Conservation (phyloP, 345 rosid species). For the Pelargonium nanum region DNA sequence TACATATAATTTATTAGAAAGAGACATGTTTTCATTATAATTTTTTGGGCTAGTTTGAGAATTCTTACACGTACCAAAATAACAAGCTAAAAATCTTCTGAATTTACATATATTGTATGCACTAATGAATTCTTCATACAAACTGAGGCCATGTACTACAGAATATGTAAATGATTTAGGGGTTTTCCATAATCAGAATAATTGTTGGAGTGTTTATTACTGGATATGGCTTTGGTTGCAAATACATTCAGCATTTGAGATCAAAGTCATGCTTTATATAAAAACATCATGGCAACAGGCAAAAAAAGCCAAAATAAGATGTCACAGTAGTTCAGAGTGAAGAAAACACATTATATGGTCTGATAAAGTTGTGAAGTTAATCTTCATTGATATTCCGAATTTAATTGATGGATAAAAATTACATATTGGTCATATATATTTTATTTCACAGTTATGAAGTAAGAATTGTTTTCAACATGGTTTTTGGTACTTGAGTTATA, state of each 20-base stretch:
- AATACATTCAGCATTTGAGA: not conserved
- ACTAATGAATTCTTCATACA: too few species aligned
- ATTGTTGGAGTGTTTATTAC: not conserved
- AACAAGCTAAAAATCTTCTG: not conserved
- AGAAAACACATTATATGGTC: not conserved
- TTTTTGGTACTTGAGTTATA: slow-evolving; percentile 4
- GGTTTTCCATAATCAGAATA: not conserved
- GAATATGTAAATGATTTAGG: not conserved
- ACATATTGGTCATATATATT: not conserved
- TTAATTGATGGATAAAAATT: not conserved
- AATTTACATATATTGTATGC: not conserved
- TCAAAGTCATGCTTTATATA: not conserved
- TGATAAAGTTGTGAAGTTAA: not conserved
- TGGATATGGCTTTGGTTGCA: not conserved
- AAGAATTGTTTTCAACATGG: not conserved
- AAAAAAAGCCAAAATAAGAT: not conserved
- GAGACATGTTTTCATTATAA: not conserved
- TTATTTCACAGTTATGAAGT: not conserved
- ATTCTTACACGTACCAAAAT: not conserved
- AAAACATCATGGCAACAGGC: not conserved
- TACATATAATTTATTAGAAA: not conserved
- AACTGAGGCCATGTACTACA: not conserved
- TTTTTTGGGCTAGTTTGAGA: too few species aligned
- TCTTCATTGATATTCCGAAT: not conserved
- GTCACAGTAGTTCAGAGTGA: not conserved